These are phyloP conservation scores for Erysiphe neolycopersici DNA, from an alignment of 2,329 filamentous ascomycete species.

Conservation along the genomic window DNA sequence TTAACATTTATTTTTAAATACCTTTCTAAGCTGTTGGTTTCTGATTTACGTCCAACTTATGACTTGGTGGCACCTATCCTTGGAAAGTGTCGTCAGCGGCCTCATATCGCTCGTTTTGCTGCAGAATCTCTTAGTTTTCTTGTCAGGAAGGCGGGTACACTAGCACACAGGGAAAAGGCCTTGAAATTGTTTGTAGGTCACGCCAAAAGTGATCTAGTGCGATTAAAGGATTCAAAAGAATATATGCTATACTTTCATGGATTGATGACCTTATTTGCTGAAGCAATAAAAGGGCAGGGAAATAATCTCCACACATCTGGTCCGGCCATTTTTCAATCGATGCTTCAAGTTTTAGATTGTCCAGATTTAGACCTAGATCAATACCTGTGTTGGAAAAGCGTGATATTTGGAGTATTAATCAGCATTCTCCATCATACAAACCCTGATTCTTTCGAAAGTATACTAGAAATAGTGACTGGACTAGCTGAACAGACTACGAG, in stretches of 20 bases:
- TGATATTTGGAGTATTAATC: slow-evolving; percentile 51
- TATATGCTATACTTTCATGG: slow-evolving; percentile 56
- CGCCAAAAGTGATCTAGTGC: slow-evolving; percentile 39
- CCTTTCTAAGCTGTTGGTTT: slow-evolving; percentile 60
- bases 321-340: slow-evolving; percentile 22
- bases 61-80: slow-evolving; percentile 62
- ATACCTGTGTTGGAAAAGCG: slow-evolving; percentile 25
- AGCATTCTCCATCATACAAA: slow-evolving; percentile 65
- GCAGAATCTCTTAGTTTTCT: slow-evolving; percentile 90
- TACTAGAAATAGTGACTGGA: slow-evolving; percentile 35
- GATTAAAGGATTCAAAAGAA: slow-evolving; percentile 25
- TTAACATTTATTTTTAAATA: slow-evolving; percentile 96
- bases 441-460: slow-evolving; percentile 40
- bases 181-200: slow-evolving; percentile 45
- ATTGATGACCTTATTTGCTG: slow-evolving; percentile 74
- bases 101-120: slow-evolving; percentile 72
- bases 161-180: slow-evolving; percentile 47
- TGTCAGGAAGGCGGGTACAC: slow-evolving; percentile 60
- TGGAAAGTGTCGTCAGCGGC: slow-evolving; percentile 56
- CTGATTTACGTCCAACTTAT: slow-evolving; percentile 63
- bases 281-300: slow-evolving; percentile 43
- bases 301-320: slow-evolving; percentile 32
- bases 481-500: slow-evolving; percentile 17
- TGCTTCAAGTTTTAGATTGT: slow-evolving; percentile 20
- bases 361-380: slow-evolving; percentile 22